phyloP scores from a whole-genome alignment of 345 rosid genomes.

The Gossypium longicalyx region DNA sequence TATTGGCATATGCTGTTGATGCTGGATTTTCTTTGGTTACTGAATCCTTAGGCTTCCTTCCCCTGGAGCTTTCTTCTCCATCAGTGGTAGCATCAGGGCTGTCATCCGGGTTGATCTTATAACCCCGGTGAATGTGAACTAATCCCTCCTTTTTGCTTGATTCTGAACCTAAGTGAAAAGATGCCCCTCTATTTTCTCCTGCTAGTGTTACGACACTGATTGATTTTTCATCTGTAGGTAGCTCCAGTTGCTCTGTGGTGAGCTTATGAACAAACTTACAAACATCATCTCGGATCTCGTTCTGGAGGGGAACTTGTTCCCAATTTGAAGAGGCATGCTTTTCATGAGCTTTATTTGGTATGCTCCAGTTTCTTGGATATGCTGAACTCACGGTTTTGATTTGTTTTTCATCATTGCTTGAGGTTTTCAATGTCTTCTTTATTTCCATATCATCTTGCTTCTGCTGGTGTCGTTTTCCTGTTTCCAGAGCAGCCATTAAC shows the following conservation, averaged over 20 bases:
- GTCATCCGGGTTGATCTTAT: slow-evolving; percentile 54
- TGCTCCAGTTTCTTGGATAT: slow-evolving; percentile 21
- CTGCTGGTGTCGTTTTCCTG: slow-evolving; percentile 24
- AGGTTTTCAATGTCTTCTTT: slow-evolving; percentile 17
- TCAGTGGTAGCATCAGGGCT: slow-evolving; percentile 54
- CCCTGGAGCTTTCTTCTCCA: slow-evolving; percentile 39
- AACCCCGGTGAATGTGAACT: slow-evolving; percentile 56
- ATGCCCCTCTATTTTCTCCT: slow-evolving; percentile 88
- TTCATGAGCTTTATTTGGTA: slow-evolving; percentile 17
- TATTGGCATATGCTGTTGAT: slow-evolving; percentile 50
- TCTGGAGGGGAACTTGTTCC: slow-evolving; percentile 38
- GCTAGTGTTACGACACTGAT: slow-evolving; percentile 54
- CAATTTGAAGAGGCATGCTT: slow-evolving; percentile 22
- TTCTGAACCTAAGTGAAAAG: slow-evolving; percentile 50
- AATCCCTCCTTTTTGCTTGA: slow-evolving; percentile 41
- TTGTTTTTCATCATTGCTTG: slow-evolving; percentile 21
- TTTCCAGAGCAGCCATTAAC: slow-evolving; percentile 10
- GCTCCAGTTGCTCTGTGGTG: slow-evolving; percentile 36
- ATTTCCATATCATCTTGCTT: slow-evolving; percentile 31
- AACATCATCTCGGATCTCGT: slow-evolving; percentile 55
- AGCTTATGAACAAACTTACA: slow-evolving; percentile 55
- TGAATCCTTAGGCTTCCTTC: slow-evolving; percentile 22
- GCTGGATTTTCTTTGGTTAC: slow-evolving; percentile 29
- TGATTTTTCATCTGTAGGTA: slow-evolving; percentile 33
- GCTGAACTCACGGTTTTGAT: slow-evolving; percentile 34